Evolutionary conservation across 306 rosid genomes (phyloP), one percentile per base, ranked within the genome.

Genomic region (Betula pendula): DNA sequence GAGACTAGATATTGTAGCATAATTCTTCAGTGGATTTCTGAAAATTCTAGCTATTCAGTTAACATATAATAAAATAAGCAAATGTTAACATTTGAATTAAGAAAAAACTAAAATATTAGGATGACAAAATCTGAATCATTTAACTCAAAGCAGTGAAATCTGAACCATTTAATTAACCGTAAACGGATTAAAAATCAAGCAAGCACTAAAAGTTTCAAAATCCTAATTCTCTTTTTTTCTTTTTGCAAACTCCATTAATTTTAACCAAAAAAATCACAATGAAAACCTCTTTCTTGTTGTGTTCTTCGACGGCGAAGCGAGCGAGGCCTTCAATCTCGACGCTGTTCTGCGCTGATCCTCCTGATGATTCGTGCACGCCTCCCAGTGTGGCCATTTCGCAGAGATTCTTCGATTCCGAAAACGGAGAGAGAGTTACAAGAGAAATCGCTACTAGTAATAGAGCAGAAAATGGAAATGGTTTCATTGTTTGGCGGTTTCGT

Each of bases 281-380:
- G 7, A 6, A 59, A 24, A 93, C 97, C 92, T 87, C 85, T 75
- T 88, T 90, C 73, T 85, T 85, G 80, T 90, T 95, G 87, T 95
- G 90, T 49, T 92, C 89, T 0, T 89, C 91, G 35, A 95, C 92
- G 0, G 99, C 97, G 86, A 87, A 95, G 11, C 93, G 87, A 63
- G 96, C 97, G 12, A 95, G 92, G 68, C 62, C 52, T 7, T 90
- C 96, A 53, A 72, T 70, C 35, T 91, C 94, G 45, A 12, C 53
- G 73, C 87, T 74, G 86, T 95, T 95, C 75, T 89, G 85, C 67
- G 85, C 51, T 0, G 48, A 17, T 66, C 47, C 48, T 3, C 14
- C 76, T 0, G 5, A 84, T 31, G 89, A 87, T 45, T 87, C 89
- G 74, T n/a, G 84, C 0, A 85, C 5, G 1, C 92, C 98, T 76